A percentile compares a stretch with the other conserved stretches of the same genome.
Conservation (phyloP, 306 rosid species). For the Vicia villosa region DNA sequence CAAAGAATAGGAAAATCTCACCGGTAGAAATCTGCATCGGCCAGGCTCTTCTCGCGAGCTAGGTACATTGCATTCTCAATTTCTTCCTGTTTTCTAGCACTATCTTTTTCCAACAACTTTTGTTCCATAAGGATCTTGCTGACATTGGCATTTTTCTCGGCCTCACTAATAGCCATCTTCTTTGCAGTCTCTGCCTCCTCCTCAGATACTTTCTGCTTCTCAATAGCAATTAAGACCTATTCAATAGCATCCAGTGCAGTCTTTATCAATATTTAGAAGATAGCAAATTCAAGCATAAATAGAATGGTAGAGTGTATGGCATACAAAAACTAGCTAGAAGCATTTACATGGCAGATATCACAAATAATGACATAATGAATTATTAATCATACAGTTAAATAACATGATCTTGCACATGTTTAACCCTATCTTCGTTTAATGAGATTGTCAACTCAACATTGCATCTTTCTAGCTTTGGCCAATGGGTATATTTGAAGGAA, state of each 20-base stretch:
- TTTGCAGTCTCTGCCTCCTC: constrained; percentile 83
- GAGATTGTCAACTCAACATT: constrained; percentile 10
- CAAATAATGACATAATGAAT: background rate
- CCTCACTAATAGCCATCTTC: constrained; percentile 96
- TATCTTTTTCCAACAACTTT: constrained; percentile 71
- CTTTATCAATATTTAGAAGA: constrained; percentile 17
- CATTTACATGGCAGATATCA: background rate
- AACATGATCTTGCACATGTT: constrained; percentile 7
- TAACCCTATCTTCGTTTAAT: constrained; percentile 11
- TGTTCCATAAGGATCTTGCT: constrained; percentile 93
- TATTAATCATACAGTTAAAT: constrained; percentile 4
- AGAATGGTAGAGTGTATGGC: background rate
- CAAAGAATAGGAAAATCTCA: constrained; percentile 37
- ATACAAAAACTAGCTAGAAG: constrained; percentile 25
- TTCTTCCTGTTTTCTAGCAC: constrained; percentile 71
- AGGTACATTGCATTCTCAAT: constrained; percentile 81
- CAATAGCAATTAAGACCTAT: constrained; percentile 85
- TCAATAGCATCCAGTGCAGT: constrained; percentile 36
- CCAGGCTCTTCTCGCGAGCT: constrained; percentile 75
- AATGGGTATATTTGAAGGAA: constrained; percentile 23
- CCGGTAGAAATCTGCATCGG: constrained; percentile 87
- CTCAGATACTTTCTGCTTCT: constrained; percentile 79
- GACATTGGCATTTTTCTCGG: constrained; percentile 90
- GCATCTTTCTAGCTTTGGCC: constrained; percentile 1
- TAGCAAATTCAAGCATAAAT: constrained; percentile 10